Percentiles rank a stretch among this genome's conserved stretches.
Evolutionary conservation across 2,329 filamentous ascomycete species (phyloP).

Genomic region (Stemphylium vesicarium): DNA sequence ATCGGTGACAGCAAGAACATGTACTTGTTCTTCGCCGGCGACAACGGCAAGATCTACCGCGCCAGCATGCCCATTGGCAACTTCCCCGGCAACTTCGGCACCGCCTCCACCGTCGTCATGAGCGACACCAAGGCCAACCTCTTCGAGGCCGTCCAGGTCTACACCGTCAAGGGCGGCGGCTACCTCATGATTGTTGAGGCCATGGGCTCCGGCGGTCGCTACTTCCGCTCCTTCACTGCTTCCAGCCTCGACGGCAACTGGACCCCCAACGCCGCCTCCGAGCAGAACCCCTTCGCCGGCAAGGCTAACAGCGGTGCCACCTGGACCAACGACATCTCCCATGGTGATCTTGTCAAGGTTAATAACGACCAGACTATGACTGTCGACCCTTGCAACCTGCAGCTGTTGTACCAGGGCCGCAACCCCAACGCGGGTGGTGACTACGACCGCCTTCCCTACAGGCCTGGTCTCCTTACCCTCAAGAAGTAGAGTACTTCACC

Average conservation of each 20-base stretch:
- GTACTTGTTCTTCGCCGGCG: constrained; percentile 72
- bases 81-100: constrained; percentile 68
- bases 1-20: constrained; percentile 67
- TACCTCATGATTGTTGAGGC: constrained; percentile 75
- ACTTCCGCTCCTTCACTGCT: constrained; percentile 71
- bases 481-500: constrained; percentile 3
- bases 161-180: constrained; percentile 58
- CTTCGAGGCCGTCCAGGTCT: constrained; percentile 72
- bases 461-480: constrained; percentile 51
- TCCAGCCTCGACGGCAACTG: constrained; percentile 62
- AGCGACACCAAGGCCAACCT: constrained; percentile 63
- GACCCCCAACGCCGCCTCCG: constrained; percentile 63
- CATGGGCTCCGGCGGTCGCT: constrained; percentile 63
- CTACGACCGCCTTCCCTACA: constrained; percentile 62
- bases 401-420: constrained; percentile 68
- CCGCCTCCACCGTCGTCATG: constrained; percentile 57
- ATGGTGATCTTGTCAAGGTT: constrained; percentile 66
- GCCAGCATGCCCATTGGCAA: constrained; percentile 66
- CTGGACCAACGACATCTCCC: constrained; percentile 72
- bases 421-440: constrained; percentile 51
- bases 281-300: constrained; percentile 68
- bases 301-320: constrained; percentile 68
- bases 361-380: constrained; percentile 67
- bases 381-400: constrained; percentile 68
- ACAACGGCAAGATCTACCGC: constrained; percentile 71